These are phyloP conservation scores for Apiospora saccharicola DNA, from an alignment of 2,329 filamentous ascomycete genomes.

Conservation along the genomic window DNA sequence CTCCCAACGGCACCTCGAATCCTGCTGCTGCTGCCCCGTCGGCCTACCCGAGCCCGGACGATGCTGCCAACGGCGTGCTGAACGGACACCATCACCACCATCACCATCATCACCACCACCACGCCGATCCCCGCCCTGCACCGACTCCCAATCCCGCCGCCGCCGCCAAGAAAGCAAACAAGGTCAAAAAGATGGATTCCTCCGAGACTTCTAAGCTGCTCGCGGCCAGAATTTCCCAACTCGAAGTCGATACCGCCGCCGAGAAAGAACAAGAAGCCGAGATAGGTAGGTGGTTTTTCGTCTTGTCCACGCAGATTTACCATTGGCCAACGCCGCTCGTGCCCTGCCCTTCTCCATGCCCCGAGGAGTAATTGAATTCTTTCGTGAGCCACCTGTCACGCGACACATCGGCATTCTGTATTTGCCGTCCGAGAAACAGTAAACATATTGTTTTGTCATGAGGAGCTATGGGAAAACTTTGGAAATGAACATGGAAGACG, in stretches of 20 bases:
- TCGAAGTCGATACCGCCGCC: conserved; percentile 90
- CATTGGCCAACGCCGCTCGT: background rate
- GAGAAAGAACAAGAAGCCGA: conserved; percentile 96
- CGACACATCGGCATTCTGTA: background rate
- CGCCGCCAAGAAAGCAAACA: conserved; percentile 80
- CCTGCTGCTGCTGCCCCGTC: conserved; percentile 39
- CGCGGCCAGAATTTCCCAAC: conserved; percentile 90
- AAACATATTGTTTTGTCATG: background rate
- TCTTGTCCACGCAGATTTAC: conserved; percentile 4
- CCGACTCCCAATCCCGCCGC: conserved; percentile 56
- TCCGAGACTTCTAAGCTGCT: conserved; percentile 92
- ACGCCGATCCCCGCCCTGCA: conserved; percentile 51
- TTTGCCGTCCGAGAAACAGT: background rate
- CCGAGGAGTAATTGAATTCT: background rate
- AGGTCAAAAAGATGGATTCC: conserved; percentile 87
- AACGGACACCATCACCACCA: conserved; percentile 44
- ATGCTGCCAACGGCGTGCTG: conserved; percentile 36
- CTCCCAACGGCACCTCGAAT: conserved; percentile 40
- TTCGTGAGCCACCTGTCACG: conserved; percentile 2
- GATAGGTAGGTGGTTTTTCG: conserved; percentile 71
- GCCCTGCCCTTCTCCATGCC: background rate
- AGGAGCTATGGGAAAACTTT: background rate
- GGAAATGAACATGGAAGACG: background rate
- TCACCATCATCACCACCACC: conserved; percentile 47
- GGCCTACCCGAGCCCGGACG: conserved; percentile 42